These are phyloP conservation scores for Theileria parva DNA, from an alignment of 169 alveolate genomes.

Conservation along the genomic window DNA sequence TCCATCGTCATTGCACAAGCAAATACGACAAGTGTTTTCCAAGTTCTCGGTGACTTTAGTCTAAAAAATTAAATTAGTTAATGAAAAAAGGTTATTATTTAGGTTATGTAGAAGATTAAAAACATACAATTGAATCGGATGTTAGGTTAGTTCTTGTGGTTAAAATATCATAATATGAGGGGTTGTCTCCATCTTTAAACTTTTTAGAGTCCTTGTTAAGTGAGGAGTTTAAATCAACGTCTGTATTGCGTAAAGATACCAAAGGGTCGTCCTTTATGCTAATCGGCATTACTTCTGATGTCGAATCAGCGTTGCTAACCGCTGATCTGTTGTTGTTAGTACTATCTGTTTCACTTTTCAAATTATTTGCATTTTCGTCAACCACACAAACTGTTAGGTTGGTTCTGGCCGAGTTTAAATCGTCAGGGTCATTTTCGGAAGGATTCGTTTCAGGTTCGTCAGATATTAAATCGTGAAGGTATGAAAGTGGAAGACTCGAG, in stretches of 20 bases:
- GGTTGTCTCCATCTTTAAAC: neutral
- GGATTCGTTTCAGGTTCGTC: neutral
- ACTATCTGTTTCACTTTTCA: neutral
- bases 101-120: neutral
- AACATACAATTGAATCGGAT: neutral
- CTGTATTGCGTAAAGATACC: neutral
- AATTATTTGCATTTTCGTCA: neutral
- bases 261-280: neutral
- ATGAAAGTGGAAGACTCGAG: slow-evolving; percentile 36
- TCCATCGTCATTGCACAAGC: slow-evolving; percentile 82
- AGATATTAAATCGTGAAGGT: slow-evolving; percentile 37
- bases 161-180: slow-evolving; percentile 10
- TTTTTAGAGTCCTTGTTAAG: neutral
- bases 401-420: neutral
- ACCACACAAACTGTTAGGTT: neutral
- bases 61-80: neutral
- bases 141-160: slow-evolving; percentile 1
- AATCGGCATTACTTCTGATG: neutral
- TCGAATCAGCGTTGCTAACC: neutral
- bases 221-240: neutral
- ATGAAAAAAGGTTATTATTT: too few species aligned
- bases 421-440: neutral
- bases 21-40: slow-evolving; percentile 82
- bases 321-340: neutral
- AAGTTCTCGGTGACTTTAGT: slow-evolving; percentile 14